These are phyloP conservation scores for Rhizomucor miehei DNA, from an alignment of 371 early-diverging fungal genomes.

Conservation along the genomic window DNA sequence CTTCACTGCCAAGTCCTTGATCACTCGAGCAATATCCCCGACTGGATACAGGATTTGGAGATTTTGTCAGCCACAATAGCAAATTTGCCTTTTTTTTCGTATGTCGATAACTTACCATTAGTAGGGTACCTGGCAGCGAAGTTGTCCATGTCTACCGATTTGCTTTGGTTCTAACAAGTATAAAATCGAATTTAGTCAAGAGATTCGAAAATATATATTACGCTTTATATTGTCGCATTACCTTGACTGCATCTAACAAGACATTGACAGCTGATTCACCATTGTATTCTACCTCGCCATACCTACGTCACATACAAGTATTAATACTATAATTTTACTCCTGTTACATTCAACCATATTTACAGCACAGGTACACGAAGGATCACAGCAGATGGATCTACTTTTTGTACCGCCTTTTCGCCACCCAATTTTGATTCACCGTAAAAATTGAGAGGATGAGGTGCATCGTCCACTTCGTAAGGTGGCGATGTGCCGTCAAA, in stretches of 20 bases:
- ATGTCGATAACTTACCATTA: slow-evolving; percentile 44
- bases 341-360: no score
- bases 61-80: no score
- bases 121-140: slow-evolving; percentile 76
- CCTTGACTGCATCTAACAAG: slow-evolving; percentile 63
- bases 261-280: slow-evolving; percentile 79
- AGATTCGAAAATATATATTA: neutral
- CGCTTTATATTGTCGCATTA: slow-evolving; percentile 4
- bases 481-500: slow-evolving; percentile 85
- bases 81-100: slow-evolving; percentile 1
- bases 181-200: no score
- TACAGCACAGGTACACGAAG: slow-evolving; percentile 81
- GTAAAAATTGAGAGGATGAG: slow-evolving; percentile 83
- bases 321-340: neutral
- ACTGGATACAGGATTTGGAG: slow-evolving; percentile 33
- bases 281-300: slow-evolving; percentile 66
- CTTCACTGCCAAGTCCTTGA: slow-evolving; percentile 57
- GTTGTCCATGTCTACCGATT: slow-evolving; percentile 63
- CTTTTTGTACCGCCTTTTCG: slow-evolving; percentile 61
- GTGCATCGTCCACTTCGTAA: slow-evolving; percentile 65
- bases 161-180: slow-evolving; percentile 26
- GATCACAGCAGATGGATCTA: slow-evolving; percentile 59
- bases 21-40: slow-evolving; percentile 65
- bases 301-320: slow-evolving; percentile 21
- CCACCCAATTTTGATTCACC: slow-evolving; percentile 75